phyloP scores from a whole-genome alignment of 2,329 filamentous ascomycete species.

The Coniochaeta sp. region DNA sequence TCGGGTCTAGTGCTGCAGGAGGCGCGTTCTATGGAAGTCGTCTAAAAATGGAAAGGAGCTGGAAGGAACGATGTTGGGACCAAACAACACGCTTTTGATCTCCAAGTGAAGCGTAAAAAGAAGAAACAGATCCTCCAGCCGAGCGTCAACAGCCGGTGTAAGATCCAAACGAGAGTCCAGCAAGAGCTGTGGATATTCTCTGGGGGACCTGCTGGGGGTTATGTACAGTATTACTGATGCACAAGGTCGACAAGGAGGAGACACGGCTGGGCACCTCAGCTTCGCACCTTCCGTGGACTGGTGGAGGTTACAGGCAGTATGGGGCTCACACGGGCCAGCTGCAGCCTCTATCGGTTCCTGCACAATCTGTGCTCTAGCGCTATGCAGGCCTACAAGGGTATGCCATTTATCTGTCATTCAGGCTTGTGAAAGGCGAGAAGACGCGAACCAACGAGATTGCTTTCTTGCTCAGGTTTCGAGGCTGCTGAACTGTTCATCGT shows the following conservation, averaged over 20 bases:
- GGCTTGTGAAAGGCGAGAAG: not conserved
- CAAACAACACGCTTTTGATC: no score
- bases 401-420: no score
- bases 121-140: not conserved
- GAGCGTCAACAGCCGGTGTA: not conserved
- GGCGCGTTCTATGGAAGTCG: not conserved
- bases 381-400: no score
- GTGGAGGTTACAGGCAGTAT: not conserved
- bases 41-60: no score
- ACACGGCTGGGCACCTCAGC: not conserved
- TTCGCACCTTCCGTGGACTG: not conserved
- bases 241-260: not conserved
- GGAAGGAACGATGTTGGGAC: no score
- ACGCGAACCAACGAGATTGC: not conserved
- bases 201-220: not conserved
- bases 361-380: conserved; percentile 1
- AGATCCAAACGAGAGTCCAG: not conserved
- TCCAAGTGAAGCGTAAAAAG: not conserved
- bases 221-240: not conserved
- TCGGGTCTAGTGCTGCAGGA: not conserved
- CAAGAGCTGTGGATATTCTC: not conserved
- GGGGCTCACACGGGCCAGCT: conserved; percentile 1
- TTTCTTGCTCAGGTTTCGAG: no score
- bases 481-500: no score
- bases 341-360: conserved; percentile 1